Evolutionary conservation across 2,329 filamentous ascomycete genomes (phyloP).

Genomic region (Triangularia setosa): DNA sequence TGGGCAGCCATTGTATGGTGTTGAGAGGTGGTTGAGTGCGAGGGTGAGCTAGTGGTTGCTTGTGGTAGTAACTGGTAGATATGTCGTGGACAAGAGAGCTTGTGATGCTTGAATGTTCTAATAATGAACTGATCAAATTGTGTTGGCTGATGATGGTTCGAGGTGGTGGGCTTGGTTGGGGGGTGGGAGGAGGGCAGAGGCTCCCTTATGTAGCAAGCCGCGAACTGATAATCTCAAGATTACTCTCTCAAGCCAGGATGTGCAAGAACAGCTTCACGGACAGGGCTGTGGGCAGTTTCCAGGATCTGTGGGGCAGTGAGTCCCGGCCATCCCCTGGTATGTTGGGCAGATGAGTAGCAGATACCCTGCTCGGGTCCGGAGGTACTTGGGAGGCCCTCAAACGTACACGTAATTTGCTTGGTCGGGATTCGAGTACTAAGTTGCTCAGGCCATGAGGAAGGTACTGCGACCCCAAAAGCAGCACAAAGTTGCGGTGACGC

Average conservation of each 20-base stretch:
- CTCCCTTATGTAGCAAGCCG: conserved; percentile 27
- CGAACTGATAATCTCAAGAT: conserved; percentile 25
- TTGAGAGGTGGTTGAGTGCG: conserved; percentile 4
- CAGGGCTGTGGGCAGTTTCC: conserved; percentile 25
- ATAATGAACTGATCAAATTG: conserved; percentile 16
- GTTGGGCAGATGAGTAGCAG: conserved; percentile 6
- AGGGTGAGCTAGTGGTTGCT: background rate
- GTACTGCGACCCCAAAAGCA: conserved; percentile 15
- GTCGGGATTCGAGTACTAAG: conserved; percentile 14
- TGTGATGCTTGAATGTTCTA: conserved; percentile 7
- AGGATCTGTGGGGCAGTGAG: conserved; percentile 21
- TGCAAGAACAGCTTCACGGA: conserved; percentile 21
- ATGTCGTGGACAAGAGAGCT: conserved; percentile 3
- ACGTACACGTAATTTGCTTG: conserved; percentile 4
- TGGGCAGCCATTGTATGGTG: conserved; percentile 6
- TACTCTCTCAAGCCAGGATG: conserved; percentile 21
- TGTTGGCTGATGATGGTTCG: conserved; percentile 23
- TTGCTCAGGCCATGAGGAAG: conserved; percentile 9
- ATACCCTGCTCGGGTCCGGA: conserved; percentile 16
- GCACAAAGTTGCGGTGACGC: conserved; percentile 29
- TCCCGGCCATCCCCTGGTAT: conserved; percentile 15
- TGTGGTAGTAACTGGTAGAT: background rate
- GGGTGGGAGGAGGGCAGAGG: conserved; percentile 17
- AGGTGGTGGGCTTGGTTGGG: conserved; percentile 12
- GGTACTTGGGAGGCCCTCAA: conserved; percentile 15